phyloP scores from a whole-genome alignment of 106 monocot genomes.

The Amphibolis antarctica region DNA sequence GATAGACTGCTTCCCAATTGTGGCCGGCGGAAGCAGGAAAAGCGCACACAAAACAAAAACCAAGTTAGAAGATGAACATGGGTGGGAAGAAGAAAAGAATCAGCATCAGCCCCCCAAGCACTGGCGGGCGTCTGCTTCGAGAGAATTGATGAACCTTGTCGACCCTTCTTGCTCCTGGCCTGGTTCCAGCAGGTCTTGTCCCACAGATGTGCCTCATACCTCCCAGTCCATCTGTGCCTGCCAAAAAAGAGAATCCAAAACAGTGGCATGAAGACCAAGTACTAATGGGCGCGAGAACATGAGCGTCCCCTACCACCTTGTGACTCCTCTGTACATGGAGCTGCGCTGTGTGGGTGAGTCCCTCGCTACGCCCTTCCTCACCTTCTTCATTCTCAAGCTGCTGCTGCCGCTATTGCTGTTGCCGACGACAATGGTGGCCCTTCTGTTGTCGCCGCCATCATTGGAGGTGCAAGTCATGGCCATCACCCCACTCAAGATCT shows the following conservation, averaged over 20 bases:
- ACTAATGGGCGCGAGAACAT: background rate
- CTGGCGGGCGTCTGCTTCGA: too few relatives aligned
- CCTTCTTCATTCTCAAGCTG: slow-evolving; percentile 41
- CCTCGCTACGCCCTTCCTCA: slow-evolving; percentile 44
- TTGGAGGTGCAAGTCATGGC: slow-evolving; percentile 6
- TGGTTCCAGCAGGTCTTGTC: slow-evolving; percentile 76
- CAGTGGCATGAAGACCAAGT: background rate
- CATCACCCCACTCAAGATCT: slow-evolving; percentile 28
- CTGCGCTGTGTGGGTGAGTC: slow-evolving; percentile 58
- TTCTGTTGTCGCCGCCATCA: background rate
- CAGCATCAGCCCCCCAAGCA: too few relatives aligned
- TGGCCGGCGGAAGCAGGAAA: background rate
- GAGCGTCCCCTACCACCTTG: slow-evolving; percentile 29
- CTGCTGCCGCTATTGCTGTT: background rate
- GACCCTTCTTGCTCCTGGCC: slow-evolving; percentile 66
- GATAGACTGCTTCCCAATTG: slow-evolving; percentile 50
- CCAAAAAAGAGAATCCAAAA: background rate
- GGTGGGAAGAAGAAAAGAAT: background rate
- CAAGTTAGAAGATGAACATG: too few relatives aligned
- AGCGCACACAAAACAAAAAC: too few relatives aligned
- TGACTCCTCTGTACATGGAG: slow-evolving; percentile 71
- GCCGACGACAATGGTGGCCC: background rate
- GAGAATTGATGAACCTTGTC: slow-evolving; percentile 34
- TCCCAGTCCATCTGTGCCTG: slow-evolving; percentile 77
- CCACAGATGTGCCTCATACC: slow-evolving; percentile 73